Evolutionary conservation across 108 stramenopile species (phyloP), one percentile per base, ranked within the genome.

Genomic region (Stephanodiscus minutulus): DNA sequence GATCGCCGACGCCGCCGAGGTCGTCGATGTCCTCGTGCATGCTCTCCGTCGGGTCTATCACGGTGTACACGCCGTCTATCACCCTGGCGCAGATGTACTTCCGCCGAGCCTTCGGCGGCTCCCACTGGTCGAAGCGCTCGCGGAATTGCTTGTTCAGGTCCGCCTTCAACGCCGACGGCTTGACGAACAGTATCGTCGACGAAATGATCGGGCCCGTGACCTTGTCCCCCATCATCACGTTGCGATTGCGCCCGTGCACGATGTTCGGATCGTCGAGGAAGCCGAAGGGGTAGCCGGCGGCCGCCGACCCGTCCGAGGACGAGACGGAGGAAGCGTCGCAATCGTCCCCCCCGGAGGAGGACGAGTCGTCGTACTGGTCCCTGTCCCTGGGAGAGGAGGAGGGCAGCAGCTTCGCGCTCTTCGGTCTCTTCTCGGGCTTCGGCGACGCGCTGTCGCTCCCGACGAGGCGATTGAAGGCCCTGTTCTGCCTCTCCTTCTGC

Each of bases 111-210:
- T 89, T 86, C 0, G 91, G 87, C 24, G 94, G 94, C 53, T 95
- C 91, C 89, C 91, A 95, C 17, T 87, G 88, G 77, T 95, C 94
- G 85, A 95, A 95, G 5, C 91, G 83, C 35, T 96, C 96, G 12
- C 92, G 79, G 75, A 98, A 98, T 79, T 96, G 89, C 61, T 92
- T 89, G 77, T 98, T 98, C 9, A 98, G 74, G 33, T 96, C 94
- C 13, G 90, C 88, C 76, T 98, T 98, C 24, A 98, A 72, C 13
- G 91, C 79, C 18, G 77, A 74, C 50, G 93, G 91, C 53, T 92
- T 87, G 11, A 93, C 93, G 88, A 93, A 97, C 64, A 86, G 91
- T 56, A 97, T 95, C 0, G 87, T 93, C 7, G 92, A 94, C 4
- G 88, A 87, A 20, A 95, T 82, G 25, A 97, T 91, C 9, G 85